Evolutionary conservation across 306 rosid species (phyloP).

Genomic region (Fragaria iinumae): DNA sequence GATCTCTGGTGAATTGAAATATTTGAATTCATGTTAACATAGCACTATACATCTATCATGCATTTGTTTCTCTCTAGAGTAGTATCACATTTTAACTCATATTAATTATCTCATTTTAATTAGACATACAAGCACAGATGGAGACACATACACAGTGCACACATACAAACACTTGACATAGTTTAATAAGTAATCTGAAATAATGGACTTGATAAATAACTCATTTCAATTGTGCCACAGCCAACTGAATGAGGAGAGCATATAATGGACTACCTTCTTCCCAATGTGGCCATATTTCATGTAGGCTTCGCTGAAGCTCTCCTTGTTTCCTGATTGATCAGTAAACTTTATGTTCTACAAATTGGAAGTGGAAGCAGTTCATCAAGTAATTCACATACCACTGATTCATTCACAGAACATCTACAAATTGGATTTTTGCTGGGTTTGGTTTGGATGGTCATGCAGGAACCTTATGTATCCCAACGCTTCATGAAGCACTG

Average conservation of each 20-base stretch:
- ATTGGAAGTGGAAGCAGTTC: constrained; percentile 24
- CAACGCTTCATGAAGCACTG: constrained; percentile 92
- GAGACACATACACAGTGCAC: not conserved
- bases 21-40: not conserved
- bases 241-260: constrained; percentile 17
- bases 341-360: constrained; percentile 72
- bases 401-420: not conserved
- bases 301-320: constrained; percentile 67
- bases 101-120: not conserved
- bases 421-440: too few species aligned
- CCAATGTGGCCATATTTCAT: constrained; percentile 76
- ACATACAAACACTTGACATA: not conserved
- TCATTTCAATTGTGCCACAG: not conserved
- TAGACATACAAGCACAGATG: not conserved
- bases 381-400: constrained; percentile 1
- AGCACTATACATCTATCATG: not conserved
- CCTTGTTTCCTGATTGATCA: constrained; percentile 77
- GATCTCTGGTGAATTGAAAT: not conserved
- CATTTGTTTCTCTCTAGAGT: not conserved
- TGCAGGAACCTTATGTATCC: constrained; percentile 88
- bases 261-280: constrained; percentile 59
- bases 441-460: constrained; percentile 36
- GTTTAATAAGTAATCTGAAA: not conserved
- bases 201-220: not conserved
- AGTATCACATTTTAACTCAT: not conserved